A percentile compares a stretch with the other conserved stretches of the same genome.
These are phyloP conservation scores for Nicotiana tabacum DNA, from an alignment of 257 asterid species.

Conservation along the genomic window DNA sequence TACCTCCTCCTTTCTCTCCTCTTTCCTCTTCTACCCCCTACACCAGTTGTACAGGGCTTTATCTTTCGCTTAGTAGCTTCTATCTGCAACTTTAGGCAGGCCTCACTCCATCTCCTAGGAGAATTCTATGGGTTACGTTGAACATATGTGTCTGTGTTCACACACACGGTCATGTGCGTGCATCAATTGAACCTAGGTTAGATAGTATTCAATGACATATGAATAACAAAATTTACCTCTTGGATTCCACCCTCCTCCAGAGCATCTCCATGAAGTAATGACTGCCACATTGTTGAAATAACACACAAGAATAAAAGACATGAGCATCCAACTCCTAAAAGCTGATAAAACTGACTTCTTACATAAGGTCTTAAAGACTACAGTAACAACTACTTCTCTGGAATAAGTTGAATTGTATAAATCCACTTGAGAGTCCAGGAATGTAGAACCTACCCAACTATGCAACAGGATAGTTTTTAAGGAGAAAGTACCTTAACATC, in stretches of 20 bases:
- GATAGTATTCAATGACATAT: not conserved
- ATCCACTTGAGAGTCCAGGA: not conserved
- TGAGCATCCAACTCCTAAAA: not conserved
- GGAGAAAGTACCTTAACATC: constrained; percentile 60
- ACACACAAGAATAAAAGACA: not conserved
- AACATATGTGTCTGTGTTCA: not conserved
- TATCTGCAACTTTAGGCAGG: not conserved
- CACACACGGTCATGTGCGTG: not conserved
- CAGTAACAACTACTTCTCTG: not conserved
- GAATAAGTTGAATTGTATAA: not conserved
- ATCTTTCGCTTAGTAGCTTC: not conserved
- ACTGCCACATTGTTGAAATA: constrained; percentile 32
- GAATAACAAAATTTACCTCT: constrained; percentile 63
- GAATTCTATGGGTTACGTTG: not conserved
- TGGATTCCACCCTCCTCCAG: constrained; percentile 73
- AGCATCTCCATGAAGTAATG: constrained; percentile 80
- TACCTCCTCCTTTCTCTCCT: too few species aligned
- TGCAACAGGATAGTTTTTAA: not conserved
- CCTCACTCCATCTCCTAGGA: not conserved
- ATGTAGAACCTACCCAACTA: not conserved
- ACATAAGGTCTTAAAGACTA: not conserved
- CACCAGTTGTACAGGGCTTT: not conserved
- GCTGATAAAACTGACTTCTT: not conserved
- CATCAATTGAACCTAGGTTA: not conserved
- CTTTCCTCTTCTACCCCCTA: too few species aligned